Conservation (phyloP, 148 eudicot species). For the Rhododendron griersonianum region DNA sequence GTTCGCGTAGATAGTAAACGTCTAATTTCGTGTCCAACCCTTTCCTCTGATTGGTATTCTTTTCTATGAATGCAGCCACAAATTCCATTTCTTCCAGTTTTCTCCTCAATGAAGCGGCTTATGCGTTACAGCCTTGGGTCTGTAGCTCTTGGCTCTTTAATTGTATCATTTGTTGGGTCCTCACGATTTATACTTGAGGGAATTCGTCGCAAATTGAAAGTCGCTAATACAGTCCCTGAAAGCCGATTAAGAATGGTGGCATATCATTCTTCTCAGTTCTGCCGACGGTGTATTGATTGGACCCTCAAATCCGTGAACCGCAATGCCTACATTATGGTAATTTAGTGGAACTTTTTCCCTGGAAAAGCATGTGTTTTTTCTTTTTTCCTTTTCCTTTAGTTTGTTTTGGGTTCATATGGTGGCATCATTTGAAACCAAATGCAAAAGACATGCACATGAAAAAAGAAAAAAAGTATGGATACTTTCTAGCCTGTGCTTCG, state of each 20-base stretch:
- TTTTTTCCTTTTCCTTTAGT: not conserved
- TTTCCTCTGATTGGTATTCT: constrained; percentile 9
- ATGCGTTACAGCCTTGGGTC: constrained; percentile 80
- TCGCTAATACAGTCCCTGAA: constrained; percentile 48
- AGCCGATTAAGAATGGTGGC: constrained; percentile 55
- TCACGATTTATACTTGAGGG: constrained; percentile 73
- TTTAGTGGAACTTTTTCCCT: not conserved
- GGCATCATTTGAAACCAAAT: not conserved
- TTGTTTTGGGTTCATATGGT: not conserved
- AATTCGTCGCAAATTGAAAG: constrained; percentile 79
- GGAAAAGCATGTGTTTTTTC: not conserved
- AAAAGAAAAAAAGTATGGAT: not conserved
- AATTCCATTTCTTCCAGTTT: constrained; percentile 87
- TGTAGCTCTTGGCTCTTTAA: constrained; percentile 79
- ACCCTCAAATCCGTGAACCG: constrained; percentile 83
- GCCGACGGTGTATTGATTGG: constrained; percentile 68
- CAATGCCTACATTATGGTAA: constrained; percentile 93
- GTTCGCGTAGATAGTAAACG: not conserved
- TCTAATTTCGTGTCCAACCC: not conserved
- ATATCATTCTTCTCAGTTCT: constrained; percentile 53
- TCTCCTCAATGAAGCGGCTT: constrained; percentile 89
- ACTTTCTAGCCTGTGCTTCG: not conserved
- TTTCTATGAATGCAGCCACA: constrained; percentile 46
- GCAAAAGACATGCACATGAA: not conserved
- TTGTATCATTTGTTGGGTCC: constrained; percentile 74